Evolutionary conservation across 2,329 filamentous ascomycete genomes (phyloP), one percentile per base, ranked within the genome.

Genomic region (Didymella sp.): DNA sequence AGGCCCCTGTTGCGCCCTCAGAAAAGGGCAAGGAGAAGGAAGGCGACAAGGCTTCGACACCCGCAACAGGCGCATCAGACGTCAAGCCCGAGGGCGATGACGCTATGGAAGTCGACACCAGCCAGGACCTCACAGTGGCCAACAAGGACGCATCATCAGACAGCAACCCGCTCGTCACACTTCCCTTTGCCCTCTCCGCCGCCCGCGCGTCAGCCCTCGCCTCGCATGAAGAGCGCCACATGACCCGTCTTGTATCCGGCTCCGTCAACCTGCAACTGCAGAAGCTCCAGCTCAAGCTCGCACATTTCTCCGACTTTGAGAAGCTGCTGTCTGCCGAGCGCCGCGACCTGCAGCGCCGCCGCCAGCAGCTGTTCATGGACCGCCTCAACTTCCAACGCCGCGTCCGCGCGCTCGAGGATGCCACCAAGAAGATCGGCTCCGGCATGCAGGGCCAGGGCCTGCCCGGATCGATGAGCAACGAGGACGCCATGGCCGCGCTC

Each of bases 281-380:
- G 73, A 99, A 99, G 79, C 87, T 98, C 60, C 92, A 98, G 78
- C 82, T 98, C 68, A 99, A 99, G 79, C 84, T 99, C 58, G 89
- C 92, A 71, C 96, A 98, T 75, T 99, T 99, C 78, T 89, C 91
- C 69, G 95, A 99, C 76, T 93, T 99, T 85, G 95, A 99, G 78
- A 85, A 90, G 17, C 89, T 97, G 41, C 83, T 99, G 47, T 90
- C 96, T 68, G 92, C 93, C 6, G 95, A 99, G 80, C 89, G 94
- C 58, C 87, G 93, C 58, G 95, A 99, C 77, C 83, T 99, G 21
- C 95, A 99, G 77, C 87, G 93, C 55, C 91, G 91, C 37, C 87
- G 94, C 27, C 93, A 98, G 76, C 91, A 97, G 75, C 84, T 99
- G 17, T 96, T 98, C 82, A 81, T 98, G 33, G 95, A 99, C 76